Percentiles rank a stretch among this genome's conserved stretches.
These are phyloP conservation scores for Plasmodium relictum DNA, from an alignment of 169 alveolate species.

Conservation along the genomic window DNA sequence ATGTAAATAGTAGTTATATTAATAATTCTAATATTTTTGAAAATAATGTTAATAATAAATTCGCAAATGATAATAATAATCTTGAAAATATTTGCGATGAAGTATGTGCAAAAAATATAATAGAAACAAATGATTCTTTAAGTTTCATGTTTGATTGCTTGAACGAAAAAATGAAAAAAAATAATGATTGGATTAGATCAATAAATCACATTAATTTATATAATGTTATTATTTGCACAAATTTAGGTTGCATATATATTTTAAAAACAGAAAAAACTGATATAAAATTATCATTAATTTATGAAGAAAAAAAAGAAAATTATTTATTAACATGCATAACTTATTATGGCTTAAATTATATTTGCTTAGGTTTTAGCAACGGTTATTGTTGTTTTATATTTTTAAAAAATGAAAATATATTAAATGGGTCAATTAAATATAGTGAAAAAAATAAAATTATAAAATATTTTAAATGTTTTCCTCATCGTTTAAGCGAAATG, in stretches of 20 bases:
- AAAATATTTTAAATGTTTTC: conserved; percentile 52
- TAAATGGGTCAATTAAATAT: not conserved
- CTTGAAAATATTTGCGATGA: not conserved
- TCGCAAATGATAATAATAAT: not conserved
- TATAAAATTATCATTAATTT: conserved; percentile 3
- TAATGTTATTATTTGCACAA: conserved; percentile 41
- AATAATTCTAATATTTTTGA: not conserved
- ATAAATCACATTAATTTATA: conserved; percentile 33
- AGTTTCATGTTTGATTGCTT: conserved; percentile 14
- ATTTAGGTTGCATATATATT: conserved; percentile 57
- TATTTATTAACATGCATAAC: conserved; percentile 51
- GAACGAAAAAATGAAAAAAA: conserved; percentile 26
- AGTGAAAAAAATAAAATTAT: not conserved
- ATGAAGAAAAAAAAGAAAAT: conserved; percentile 47
- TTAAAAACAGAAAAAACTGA: conserved; percentile 24
- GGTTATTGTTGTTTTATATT: conserved; percentile 57
- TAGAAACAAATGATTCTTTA: conserved; percentile 2
- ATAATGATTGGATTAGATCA: conserved; percentile 73
- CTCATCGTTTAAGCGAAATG: conserved; percentile 74
- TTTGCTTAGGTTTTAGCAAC: conserved; percentile 68
- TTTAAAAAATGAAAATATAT: conserved; percentile 4
- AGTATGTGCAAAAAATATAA: not conserved
- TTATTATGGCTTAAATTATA: conserved; percentile 36
- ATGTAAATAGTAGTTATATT: not conserved
- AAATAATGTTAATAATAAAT: not conserved